phyloP scores from a whole-genome alignment of 1,139 yeast genomes.

The Blastobotrys persicus region DNA sequence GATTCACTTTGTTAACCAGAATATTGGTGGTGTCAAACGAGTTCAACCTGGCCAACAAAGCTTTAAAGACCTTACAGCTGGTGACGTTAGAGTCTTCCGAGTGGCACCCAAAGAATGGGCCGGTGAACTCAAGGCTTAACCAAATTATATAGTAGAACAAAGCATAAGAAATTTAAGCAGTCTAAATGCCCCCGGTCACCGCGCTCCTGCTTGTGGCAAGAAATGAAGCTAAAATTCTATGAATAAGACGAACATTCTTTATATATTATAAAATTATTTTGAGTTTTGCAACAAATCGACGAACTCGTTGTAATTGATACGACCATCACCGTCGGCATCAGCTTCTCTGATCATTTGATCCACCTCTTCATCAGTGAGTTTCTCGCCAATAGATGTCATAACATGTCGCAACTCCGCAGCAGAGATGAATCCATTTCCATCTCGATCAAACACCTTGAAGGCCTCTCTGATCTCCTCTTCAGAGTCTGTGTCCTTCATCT shows the following conservation, averaged over 20 bases:
- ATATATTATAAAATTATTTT: conserved; percentile 25
- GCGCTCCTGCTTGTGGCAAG: not conserved
- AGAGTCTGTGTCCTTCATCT: conserved; percentile 92
- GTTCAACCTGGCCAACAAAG: conserved; percentile 50
- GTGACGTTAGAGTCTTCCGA: conserved; percentile 53
- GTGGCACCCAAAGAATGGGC: conserved; percentile 59
- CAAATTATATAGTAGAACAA: no score
- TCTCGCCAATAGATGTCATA: conserved; percentile 94
- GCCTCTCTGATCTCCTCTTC: conserved; percentile 98
- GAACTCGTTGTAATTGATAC: conserved; percentile 93
- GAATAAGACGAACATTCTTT: conserved; percentile 7
- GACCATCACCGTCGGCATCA: conserved; percentile 92
- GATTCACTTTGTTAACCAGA: conserved; percentile 57
- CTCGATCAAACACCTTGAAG: conserved; percentile 88
- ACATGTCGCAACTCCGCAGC: conserved; percentile 97
- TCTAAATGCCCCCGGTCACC: not conserved
- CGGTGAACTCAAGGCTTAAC: conserved; percentile 34
- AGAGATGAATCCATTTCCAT: conserved; percentile 95
- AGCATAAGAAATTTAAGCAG: not conserved
- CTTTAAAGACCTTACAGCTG: conserved; percentile 46
- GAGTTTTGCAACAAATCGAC: conserved; percentile 59
- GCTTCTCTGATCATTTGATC: conserved; percentile 97
- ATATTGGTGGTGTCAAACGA: conserved; percentile 49
- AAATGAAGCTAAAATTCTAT: not conserved
- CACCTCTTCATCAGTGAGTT: conserved; percentile 91